A percentile compares a stretch with the other conserved stretches of the same genome.
phyloP scores from a whole-genome alignment of 2,329 filamentous ascomycete genomes.

The Scedosporium apiospermum region DNA sequence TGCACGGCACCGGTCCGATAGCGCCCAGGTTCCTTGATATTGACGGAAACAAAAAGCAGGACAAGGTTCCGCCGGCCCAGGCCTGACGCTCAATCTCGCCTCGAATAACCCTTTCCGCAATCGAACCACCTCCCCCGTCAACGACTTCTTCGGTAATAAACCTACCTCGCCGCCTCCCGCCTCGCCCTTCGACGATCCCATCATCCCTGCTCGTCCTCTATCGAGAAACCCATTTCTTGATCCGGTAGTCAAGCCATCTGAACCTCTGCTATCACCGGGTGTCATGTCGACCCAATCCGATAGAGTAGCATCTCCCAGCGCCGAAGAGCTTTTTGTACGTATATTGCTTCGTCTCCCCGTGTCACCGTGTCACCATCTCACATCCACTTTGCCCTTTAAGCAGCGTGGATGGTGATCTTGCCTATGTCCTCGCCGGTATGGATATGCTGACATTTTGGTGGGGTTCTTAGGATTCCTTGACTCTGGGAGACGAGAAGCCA shows the following conservation, averaged over 20 bases:
- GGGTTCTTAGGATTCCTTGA: slow-evolving; percentile 51
- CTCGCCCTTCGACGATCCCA: slow-evolving; percentile 51
- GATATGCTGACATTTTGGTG: slow-evolving; percentile 4
- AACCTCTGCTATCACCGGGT: slow-evolving; percentile 30
- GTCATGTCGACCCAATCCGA: slow-evolving; percentile 41
- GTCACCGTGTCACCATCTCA: background rate
- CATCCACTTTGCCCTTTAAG: background rate
- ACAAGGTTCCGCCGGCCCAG: slow-evolving; percentile 26
- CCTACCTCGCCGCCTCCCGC: slow-evolving; percentile 27
- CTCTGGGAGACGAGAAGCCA: slow-evolving; percentile 49
- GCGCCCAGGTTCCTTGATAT: slow-evolving; percentile 9
- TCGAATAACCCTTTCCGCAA: slow-evolving; percentile 80
- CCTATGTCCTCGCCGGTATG: background rate
- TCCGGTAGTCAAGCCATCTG: slow-evolving; percentile 20
- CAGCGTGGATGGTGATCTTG: background rate
- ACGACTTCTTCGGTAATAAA: slow-evolving; percentile 15
- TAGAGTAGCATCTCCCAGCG: slow-evolving; percentile 39
- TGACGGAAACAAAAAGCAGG: slow-evolving; percentile 13
- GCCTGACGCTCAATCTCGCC: slow-evolving; percentile 57
- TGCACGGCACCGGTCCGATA: slow-evolving; percentile 26
- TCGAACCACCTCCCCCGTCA: slow-evolving; percentile 51
- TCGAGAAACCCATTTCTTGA: slow-evolving; percentile 73
- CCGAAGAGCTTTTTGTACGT: slow-evolving; percentile 72
- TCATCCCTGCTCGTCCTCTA: slow-evolving; percentile 43
- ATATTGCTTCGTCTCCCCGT: background rate